These are phyloP conservation scores for Eucalyptus shirleyi DNA, from an alignment of 345 rosid genomes.

Conservation along the genomic window DNA sequence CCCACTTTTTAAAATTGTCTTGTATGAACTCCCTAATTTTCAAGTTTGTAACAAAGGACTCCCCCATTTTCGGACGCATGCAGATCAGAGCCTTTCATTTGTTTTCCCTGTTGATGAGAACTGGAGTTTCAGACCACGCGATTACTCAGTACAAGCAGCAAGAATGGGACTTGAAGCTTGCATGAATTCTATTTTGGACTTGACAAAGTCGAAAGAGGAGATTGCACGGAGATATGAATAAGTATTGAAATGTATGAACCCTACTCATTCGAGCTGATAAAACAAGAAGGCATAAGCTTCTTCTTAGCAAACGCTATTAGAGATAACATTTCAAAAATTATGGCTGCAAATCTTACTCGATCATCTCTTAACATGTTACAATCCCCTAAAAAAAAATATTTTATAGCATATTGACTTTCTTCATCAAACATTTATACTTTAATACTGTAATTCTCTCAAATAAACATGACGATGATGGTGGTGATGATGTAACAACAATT, in stretches of 20 bases:
- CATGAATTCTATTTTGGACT: background rate
- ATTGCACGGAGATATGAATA: background rate
- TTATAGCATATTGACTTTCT: background rate
- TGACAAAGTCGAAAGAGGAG: background rate
- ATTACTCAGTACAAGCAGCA: too few species aligned
- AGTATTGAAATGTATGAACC: rapidly evolving
- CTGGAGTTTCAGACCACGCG: background rate
- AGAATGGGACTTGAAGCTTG: background rate
- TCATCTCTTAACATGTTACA: background rate
- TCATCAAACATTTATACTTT: background rate
- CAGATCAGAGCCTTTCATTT: too few species aligned
- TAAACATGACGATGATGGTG: background rate
- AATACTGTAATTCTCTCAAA: background rate
- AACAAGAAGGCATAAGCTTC: background rate
- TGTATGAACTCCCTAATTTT: background rate
- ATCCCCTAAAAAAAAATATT: background rate
- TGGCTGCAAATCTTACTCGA: background rate
- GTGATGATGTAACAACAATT: background rate
- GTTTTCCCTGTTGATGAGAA: background rate
- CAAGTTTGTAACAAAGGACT: too few species aligned
- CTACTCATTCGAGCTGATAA: background rate
- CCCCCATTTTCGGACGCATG: too few species aligned
- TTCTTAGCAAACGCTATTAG: rapidly evolving
- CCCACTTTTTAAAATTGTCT: background rate
- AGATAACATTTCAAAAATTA: background rate